Base-by-base conservation (phyloP, 371 early-diverging fungal species). In the Mortierella sp. region DNA sequence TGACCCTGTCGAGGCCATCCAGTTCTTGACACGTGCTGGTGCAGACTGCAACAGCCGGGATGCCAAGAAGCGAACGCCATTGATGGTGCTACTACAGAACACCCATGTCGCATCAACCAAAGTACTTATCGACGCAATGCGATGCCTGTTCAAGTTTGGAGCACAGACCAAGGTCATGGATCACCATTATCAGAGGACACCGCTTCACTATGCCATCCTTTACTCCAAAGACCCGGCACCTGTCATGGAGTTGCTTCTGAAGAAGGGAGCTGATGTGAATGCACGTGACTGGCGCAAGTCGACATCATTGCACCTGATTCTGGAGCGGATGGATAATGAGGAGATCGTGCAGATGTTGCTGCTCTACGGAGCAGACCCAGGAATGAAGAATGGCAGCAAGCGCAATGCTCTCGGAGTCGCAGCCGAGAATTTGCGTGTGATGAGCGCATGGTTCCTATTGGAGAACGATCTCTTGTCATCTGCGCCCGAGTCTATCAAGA, bases 381-480 rank as follows among this genome's bases (percentile, higher is more conserved):
- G 63, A 10, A 49, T 74, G 47, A 74, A 60, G 74, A 74, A 74
- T 47, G 50, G 67, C 12, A 59, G 31, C 48, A 74, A 74, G 64
- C 48, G 74, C 13, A 74, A 74, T 31, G 74, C 68, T 1, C 50
- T 74, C 10, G 58, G 68, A 12, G 67, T 74, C 0, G 74, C 74
- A 9, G 74, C 74, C 17, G 74, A 74, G 49, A 61, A 67, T 19
- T 37, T 74, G 53, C 44, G 74, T 12, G 74, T 74, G 44, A 74
- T 74, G 74, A 74, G 74, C 22, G 67, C 74, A 3, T 74, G 74
- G 74, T 74, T 74, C 64, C 47, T 74, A 56, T 43, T 74, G 34
- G 74, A 74, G 60, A 74, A 74, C 57, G 74, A 74, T 37, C 44
- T 74, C 31, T 19, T 74, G 68, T 63, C 63, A 6, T 67, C 68